phyloP scores from a whole-genome alignment of 2,329 filamentous ascomycete species.

The Thermomyces lanuginosus region DNA sequence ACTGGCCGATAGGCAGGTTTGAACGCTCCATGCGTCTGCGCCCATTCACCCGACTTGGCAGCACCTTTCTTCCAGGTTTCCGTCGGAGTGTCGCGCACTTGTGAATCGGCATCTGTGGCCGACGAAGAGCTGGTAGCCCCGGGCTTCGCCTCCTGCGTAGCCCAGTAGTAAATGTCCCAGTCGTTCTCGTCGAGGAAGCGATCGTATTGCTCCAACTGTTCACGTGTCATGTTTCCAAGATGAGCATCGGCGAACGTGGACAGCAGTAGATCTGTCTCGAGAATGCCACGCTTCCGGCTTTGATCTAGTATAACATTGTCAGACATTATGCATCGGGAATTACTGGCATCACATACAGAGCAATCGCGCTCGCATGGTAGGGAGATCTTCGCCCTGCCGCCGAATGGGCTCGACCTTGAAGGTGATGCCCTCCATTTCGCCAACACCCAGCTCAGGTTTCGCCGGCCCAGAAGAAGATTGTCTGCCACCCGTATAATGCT shows the following conservation, averaged over 20 bases:
- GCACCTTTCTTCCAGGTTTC: conserved; percentile 36
- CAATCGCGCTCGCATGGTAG: conserved; percentile 78
- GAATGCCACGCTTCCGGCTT: conserved; percentile 85
- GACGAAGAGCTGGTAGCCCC: conserved; percentile 30
- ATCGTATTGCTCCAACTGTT: conserved; percentile 72
- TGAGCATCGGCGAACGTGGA: conserved; percentile 81
- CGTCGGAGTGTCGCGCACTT: conserved; percentile 23
- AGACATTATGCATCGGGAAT: conserved; percentile 1
- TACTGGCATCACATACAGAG: conserved; percentile 35
- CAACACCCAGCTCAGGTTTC: conserved; percentile 57
- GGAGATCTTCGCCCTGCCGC: conserved; percentile 63
- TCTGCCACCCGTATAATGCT: conserved; percentile 49
- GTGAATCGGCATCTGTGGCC: conserved; percentile 9
- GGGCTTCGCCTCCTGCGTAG: conserved; percentile 59
- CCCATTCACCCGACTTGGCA: conserved; percentile 65
- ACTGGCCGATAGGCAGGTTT: conserved; percentile 87
- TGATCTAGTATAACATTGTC: conserved; percentile 48
- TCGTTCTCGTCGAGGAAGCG: conserved; percentile 95
- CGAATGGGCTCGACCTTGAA: conserved; percentile 86
- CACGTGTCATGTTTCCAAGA: conserved; percentile 54
- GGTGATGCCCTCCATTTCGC: conserved; percentile 69
- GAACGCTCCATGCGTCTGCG: conserved; percentile 87
- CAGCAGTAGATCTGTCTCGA: conserved; percentile 89
- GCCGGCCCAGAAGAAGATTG: conserved; percentile 35
- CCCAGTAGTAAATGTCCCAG: conserved; percentile 99